Evolutionary conservation across 495 filamentous ascomycete species (phyloP).

Genomic region (Aspergillus ostianus): DNA sequence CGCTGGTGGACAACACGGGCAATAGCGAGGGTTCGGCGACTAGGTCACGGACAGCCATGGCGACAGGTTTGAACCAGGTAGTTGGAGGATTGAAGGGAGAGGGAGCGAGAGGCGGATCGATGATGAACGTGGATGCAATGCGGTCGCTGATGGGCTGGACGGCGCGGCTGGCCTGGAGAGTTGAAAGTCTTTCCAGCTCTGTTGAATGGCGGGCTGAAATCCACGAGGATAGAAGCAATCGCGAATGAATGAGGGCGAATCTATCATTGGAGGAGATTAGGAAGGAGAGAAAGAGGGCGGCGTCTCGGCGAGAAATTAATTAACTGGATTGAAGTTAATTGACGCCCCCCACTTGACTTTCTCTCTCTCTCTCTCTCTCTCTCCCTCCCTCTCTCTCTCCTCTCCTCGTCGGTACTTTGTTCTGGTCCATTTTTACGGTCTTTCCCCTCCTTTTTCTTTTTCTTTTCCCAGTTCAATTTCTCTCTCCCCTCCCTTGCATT

Average conservation of each 20-base stretch:
- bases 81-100: neutral
- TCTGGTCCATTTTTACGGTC: slow-evolving; percentile 5
- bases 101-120: slow-evolving; percentile 1
- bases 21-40: slow-evolving; percentile 68
- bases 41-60: slow-evolving; percentile 56
- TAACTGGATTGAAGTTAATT: neutral
- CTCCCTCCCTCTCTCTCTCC: slow-evolving; percentile 4
- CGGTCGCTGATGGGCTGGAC: slow-evolving; percentile 15
- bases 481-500: slow-evolving; percentile 11
- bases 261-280: neutral
- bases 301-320: slow-evolving; percentile 4
- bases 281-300: slow-evolving; percentile 14
- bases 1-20: slow-evolving; percentile 68
- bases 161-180: neutral
- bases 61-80: slow-evolving; percentile 1
- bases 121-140: slow-evolving; percentile 21
- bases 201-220: neutral
- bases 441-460: slow-evolving; percentile 1
- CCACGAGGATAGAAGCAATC: neutral
- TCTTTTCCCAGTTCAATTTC: neutral
- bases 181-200: neutral
- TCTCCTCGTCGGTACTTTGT: slow-evolving; percentile 6
- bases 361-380: slow-evolving; percentile 12
- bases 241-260: neutral
- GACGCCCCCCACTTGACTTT: slow-evolving; percentile 4